Evolutionary conservation across 192 early-diverging fungal genomes (phyloP).

Genomic region (Backusella psychrophila): DNA sequence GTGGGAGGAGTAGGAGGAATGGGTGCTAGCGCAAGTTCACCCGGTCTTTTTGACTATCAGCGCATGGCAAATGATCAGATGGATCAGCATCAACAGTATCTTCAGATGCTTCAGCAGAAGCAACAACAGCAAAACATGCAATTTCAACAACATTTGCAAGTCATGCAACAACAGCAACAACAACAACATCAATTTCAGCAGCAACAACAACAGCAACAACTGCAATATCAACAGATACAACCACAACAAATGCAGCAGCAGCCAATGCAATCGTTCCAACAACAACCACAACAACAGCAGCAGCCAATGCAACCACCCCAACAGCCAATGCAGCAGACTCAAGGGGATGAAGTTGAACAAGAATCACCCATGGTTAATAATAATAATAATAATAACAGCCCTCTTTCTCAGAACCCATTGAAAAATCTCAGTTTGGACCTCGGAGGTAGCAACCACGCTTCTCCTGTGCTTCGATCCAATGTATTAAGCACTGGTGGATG

Average conservation of each 20-base stretch:
- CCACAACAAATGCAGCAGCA: constrained; percentile 3
- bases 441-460: constrained; percentile 15
- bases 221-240: background rate
- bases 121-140: constrained; percentile 32
- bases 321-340: background rate
- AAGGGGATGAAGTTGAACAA: background rate
- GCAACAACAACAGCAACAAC: constrained; percentile 2
- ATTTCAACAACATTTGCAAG: constrained; percentile 26
- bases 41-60: constrained; percentile 24
- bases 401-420: background rate
- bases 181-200: constrained; percentile 11
- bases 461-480: constrained; percentile 22
- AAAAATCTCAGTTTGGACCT: constrained; percentile 2
- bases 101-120: constrained; percentile 37
- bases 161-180: constrained; percentile 14
- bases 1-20: constrained; percentile 9
- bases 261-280: background rate
- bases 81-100: constrained; percentile 38
- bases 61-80: constrained; percentile 25
- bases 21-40: constrained; percentile 4
- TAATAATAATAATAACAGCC: background rate
- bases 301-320: background rate
- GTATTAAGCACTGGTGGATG: constrained; percentile 17
- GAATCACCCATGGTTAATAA: background rate
- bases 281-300: background rate